phyloP scores from a whole-genome alignment of 2,329 filamentous ascomycete genomes.

The Microcyclospora tardicrescens region DNA sequence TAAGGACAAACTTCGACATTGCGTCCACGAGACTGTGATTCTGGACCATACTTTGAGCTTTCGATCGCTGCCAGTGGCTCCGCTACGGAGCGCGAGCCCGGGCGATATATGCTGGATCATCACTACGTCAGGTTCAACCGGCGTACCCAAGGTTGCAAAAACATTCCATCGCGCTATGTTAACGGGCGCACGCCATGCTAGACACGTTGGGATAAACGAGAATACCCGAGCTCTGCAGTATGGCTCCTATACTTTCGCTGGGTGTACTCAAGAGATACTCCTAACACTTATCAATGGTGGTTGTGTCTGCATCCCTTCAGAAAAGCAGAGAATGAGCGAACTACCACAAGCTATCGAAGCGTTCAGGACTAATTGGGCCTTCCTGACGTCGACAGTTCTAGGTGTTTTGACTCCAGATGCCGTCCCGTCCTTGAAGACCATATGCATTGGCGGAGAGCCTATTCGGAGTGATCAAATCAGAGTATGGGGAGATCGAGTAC shows the following conservation, averaged over 20 bases:
- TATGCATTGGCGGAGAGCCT: not conserved
- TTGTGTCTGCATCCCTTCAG: not conserved
- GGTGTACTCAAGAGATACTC: not conserved
- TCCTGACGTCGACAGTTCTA: not conserved
- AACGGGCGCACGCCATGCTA: not conserved
- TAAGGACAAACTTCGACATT: not conserved
- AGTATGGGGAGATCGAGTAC: no score
- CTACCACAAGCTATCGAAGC: not conserved
- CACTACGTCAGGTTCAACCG: not conserved
- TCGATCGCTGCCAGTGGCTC: not conserved
- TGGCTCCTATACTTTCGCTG: not conserved
- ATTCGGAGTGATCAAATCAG: no score
- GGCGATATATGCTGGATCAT: not conserved
- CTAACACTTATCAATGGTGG: not conserved
- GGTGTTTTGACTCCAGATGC: not conserved
- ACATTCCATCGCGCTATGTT: not conserved
- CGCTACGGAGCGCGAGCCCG: not conserved
- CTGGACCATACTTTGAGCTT: not conserved
- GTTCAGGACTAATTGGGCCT: not conserved
- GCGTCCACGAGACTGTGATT: not conserved
- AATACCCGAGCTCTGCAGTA: not conserved
- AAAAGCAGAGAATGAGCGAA: not conserved
- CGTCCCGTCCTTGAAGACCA: not conserved
- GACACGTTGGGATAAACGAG: no score
- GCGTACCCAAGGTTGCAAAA: not conserved